Percentiles rank a stretch among this genome's conserved stretches.
phyloP scores from a whole-genome alignment of 805 yeast genomes.

The Pichia pseudocactophila region DNA sequence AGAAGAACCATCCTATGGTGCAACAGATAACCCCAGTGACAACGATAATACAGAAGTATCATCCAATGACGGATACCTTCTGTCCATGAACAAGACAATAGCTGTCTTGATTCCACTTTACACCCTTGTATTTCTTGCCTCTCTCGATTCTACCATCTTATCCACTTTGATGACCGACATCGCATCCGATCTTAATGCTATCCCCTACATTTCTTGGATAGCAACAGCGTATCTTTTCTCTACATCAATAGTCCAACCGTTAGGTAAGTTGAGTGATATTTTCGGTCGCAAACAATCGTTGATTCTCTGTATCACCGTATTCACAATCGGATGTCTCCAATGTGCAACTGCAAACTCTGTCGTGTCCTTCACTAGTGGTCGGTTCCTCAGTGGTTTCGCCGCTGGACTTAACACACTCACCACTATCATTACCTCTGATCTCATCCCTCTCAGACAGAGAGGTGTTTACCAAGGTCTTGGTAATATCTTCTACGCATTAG shows the following conservation, averaged over 20 bases:
- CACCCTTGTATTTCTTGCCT: slow-evolving; percentile 46
- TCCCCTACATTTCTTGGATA: slow-evolving; percentile 61
- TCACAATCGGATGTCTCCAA: slow-evolving; percentile 47
- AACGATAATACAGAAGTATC: slow-evolving; percentile 1
- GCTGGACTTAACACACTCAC: slow-evolving; percentile 80
- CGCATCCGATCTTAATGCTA: slow-evolving; percentile 59
- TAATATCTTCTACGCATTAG: slow-evolving; percentile 70
- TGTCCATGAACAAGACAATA: slow-evolving; percentile 22
- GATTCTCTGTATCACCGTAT: slow-evolving; percentile 44
- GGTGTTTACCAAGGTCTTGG: slow-evolving; percentile 84
- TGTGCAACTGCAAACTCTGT: slow-evolving; percentile 46
- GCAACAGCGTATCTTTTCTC: slow-evolving; percentile 64
- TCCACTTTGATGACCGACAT: slow-evolving; percentile 57
- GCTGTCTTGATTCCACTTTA: slow-evolving; percentile 36
- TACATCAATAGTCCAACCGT: slow-evolving; percentile 65
- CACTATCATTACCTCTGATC: slow-evolving; percentile 71
- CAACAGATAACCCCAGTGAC: neutral
- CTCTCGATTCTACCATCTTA: slow-evolving; percentile 61
- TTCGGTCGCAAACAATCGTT: slow-evolving; percentile 54
- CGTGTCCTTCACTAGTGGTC: slow-evolving; percentile 38
- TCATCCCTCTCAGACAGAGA: slow-evolving; percentile 71
- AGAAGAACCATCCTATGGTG: slow-evolving; percentile 14
- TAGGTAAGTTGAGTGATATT: slow-evolving; percentile 64
- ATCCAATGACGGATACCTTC: slow-evolving; percentile 17
- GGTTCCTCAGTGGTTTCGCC: slow-evolving; percentile 79